These are phyloP conservation scores for Volvox africanus DNA, from an alignment of 139 green algal species.

Conservation along the genomic window DNA sequence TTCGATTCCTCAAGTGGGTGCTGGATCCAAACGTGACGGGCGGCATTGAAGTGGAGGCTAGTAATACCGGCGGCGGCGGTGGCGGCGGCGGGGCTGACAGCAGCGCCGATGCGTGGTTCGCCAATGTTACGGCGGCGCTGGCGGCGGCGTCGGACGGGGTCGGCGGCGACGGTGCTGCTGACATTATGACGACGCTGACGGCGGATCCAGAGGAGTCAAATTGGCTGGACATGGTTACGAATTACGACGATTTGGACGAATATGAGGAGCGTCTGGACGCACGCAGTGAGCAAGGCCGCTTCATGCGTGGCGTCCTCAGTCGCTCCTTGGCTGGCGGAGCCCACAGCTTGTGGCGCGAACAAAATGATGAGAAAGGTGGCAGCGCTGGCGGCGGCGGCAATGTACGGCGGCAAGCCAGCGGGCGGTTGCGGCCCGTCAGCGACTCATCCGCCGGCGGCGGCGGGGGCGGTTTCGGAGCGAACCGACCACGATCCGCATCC, in stretches of 20 bases:
- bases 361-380: background rate
- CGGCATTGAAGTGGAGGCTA: background rate
- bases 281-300: constrained; percentile 32
- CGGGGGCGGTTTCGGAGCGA: background rate
- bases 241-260: background rate
- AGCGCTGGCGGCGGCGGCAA: background rate
- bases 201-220: constrained; percentile 53
- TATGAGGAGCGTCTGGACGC: background rate
- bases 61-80: background rate
- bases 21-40: background rate
- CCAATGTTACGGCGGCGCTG: background rate
- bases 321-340: constrained; percentile 57
- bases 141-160: background rate
- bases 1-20: constrained; percentile 30
- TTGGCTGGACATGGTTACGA: constrained; percentile 40
- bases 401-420: constrained; percentile 28
- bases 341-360: constrained; percentile 49
- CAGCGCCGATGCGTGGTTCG: background rate
- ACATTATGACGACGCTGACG: constrained; percentile 51
- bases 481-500: background rate
- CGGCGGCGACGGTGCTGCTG: constrained; percentile 17
- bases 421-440: background rate
- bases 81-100: background rate
- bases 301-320: constrained; percentile 51
- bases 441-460: background rate